Conservation (phyloP, 225 moss, liverwort and hornwort genomes). For the Pseudoscleropodium purum region DNA sequence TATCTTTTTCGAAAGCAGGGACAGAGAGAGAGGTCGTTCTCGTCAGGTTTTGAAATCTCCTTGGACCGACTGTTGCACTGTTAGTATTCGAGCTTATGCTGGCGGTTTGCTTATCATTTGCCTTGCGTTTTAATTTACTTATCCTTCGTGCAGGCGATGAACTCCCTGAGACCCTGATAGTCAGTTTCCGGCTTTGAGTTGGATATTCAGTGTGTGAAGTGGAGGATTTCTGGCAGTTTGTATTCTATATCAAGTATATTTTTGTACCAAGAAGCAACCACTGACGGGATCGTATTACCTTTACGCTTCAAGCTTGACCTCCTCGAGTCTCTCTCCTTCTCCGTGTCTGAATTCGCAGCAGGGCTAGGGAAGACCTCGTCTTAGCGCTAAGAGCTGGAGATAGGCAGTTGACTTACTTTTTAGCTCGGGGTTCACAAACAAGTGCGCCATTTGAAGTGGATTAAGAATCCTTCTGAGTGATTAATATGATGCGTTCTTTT, state of each 20-base stretch:
- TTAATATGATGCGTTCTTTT: neutral
- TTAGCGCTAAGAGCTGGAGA: neutral
- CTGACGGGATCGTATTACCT: neutral
- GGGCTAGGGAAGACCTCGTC: neutral
- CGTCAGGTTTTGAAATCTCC: neutral
- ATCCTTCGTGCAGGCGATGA: constrained; percentile 5
- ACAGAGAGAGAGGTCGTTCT: neutral
- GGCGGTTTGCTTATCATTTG: neutral
- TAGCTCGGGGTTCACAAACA: neutral
- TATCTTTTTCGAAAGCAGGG: neutral
- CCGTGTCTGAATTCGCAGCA: neutral
- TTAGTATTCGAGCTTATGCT: neutral
- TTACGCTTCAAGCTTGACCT: neutral
- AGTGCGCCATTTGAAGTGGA: neutral
- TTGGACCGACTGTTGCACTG: neutral
- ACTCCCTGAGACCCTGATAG: neutral
- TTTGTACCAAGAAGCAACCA: neutral
- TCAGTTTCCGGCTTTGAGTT: neutral
- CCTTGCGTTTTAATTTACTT: neutral
- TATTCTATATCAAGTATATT: neutral
- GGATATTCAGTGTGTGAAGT: neutral
- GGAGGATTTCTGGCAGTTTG: neutral
- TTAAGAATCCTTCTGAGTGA: neutral
- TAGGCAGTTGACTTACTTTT: neutral
- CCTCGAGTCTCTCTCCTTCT: neutral